Conservation (phyloP, 106 monocot genomes). For the Dioscorea zingiberensis region DNA sequence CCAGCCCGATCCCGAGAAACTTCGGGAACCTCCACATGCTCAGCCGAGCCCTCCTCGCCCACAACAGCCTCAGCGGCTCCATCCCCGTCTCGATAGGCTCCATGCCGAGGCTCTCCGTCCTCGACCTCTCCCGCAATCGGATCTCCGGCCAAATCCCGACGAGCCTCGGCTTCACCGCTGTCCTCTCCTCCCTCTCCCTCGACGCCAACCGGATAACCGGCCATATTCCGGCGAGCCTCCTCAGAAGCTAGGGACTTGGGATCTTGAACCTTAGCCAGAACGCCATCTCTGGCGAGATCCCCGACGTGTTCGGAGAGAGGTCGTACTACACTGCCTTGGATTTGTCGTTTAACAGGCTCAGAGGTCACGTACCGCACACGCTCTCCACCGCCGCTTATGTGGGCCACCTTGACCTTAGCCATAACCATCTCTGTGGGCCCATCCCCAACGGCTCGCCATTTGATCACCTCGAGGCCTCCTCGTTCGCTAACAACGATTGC, state of each 20-base stretch:
- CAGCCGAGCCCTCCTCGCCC: background rate
- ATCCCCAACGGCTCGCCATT: slow-evolving; percentile 67
- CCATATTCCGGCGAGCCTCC: background rate
- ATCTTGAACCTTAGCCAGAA: slow-evolving; percentile 22
- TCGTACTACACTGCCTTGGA: slow-evolving; percentile 21
- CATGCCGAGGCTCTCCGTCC: slow-evolving; percentile 13
- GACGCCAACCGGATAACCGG: slow-evolving; percentile 4
- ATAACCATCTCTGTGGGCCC: slow-evolving; percentile 77
- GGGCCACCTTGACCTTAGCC: slow-evolving; percentile 86
- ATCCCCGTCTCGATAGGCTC: slow-evolving; percentile 18
- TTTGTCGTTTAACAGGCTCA: slow-evolving; percentile 23
- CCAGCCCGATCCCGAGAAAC: background rate
- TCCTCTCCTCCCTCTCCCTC: slow-evolving; percentile 11
- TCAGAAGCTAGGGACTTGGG: background rate
- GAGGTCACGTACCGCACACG: slow-evolving; percentile 49
- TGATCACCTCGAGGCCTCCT: slow-evolving; percentile 60
- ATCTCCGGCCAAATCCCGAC: slow-evolving; percentile 14
- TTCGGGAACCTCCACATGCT: background rate
- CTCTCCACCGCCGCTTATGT: slow-evolving; percentile 48
- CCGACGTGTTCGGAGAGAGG: slow-evolving; percentile 15
- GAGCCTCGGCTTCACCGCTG: slow-evolving; percentile 1
- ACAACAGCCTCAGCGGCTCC: slow-evolving; percentile 21
- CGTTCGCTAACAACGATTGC: slow-evolving; percentile 63
- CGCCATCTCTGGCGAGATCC: slow-evolving; percentile 2
- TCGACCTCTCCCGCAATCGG: slow-evolving; percentile 23